Base-by-base conservation (phyloP, 2,329 filamentous ascomycete species). In the Microsporum audouinii region DNA sequence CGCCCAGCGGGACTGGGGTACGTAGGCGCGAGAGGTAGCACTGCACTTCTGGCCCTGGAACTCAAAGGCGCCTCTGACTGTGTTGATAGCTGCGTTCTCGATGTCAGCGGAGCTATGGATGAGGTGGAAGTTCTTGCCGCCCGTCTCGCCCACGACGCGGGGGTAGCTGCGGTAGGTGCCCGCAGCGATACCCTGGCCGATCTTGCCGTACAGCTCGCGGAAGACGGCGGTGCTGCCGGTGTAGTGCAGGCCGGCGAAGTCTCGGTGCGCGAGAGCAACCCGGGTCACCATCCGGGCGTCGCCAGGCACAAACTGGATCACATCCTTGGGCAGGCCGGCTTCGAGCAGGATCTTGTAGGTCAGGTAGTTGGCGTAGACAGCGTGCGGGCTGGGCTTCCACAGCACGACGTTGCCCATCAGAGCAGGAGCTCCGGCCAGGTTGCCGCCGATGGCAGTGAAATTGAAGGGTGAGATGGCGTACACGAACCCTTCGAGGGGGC, bases 381-480 rank as follows among this genome's bases (percentile, higher is more conserved):
- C 89, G 14, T 80, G 87, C 66, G 92, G 89, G 12, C 88, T 94
- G 17, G 91, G 91, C 80, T 97, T 97, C 91, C 91, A 97, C 55
- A 97, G 78, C 3, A 96, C 90, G 1, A 96, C 92, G 74, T 97
- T 97, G 62, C 91, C 91, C 80, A 96, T 86, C 60, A 96, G 78
- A 0, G 90, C 91, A 12, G 92, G 91, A 0, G 89, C 87, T 55
- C 84, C 87, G 14, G 88, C 84, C 49, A 97, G 80, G 76, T 96
- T 96, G 61, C 87, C 92, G 8, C 86, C 91, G 68, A 97, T 95
- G 65, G 91, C 91, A 29, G 91, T 96, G 77, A 97, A 97, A 79
- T 97, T 97, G 82, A 96, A 97, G 45, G 91, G 91, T 63, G 87
- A 89, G 68, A 96, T 85, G 41, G 91, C 92, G 73, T 96, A 96